phyloP scores from a whole-genome alignment of 164 flowering plant species.

The Vitis rupestris region DNA sequence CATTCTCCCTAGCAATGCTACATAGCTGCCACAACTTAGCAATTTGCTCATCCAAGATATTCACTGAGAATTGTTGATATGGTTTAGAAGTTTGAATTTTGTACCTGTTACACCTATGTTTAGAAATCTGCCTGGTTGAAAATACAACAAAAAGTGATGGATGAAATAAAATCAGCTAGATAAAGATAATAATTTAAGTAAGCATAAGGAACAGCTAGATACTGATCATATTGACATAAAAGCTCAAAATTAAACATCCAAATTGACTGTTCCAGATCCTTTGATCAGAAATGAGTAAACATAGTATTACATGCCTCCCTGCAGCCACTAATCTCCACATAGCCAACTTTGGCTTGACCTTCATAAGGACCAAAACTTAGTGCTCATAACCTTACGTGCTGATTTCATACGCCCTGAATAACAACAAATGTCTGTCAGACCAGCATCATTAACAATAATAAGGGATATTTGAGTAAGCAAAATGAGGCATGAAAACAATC shows the following conservation, averaged over 20 bases:
- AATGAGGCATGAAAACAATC: neutral
- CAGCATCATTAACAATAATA: neutral
- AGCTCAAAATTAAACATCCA: too few species aligned
- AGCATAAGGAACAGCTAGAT: neutral
- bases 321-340: neutral
- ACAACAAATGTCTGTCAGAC: neutral
- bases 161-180: neutral
- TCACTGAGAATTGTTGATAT: too few species aligned
- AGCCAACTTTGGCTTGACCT: neutral
- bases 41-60: too few species aligned
- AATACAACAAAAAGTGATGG: neutral
- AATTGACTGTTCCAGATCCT: neutral
- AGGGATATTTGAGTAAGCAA: neutral
- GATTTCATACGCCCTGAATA: constrained; percentile 1
- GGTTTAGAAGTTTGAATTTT: too few species aligned
- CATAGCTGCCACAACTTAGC: too few species aligned
- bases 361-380: neutral
- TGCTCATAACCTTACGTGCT: too few species aligned
- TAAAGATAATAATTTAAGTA: neutral
- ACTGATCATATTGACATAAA: neutral
- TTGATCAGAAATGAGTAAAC: neutral
- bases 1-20: too few species aligned
- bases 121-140: too few species aligned
- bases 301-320: neutral
- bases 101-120: too few species aligned